Evolutionary conservation across 441 rosid genomes (phyloP), one percentile per base, ranked within the genome.

Genomic region (Gossypium trilobum): DNA sequence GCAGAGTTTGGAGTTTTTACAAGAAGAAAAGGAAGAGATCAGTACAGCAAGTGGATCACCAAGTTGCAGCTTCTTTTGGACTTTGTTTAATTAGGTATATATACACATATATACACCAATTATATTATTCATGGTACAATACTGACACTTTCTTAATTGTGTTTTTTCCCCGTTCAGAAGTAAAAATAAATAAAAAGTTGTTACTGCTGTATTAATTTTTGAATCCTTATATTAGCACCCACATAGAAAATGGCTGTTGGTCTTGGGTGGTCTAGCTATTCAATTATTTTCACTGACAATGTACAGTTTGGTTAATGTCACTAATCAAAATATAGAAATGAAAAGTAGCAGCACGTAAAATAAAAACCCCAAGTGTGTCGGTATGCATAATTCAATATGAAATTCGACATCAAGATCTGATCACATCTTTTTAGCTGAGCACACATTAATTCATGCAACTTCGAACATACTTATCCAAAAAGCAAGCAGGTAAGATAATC

Each of bases 11-110:
- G 16, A 57, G 61, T 58, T 25, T 58, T 58, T 19, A 25, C 36
- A 58, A 25, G 17, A 58, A 58, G 61, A 63, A 36, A 22, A 25
- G 14, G 8, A 8, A 23, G 27, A 25, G 69, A 50, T 20, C 20
- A 29, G 13, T 31, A 58, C 54, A 27, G 86, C 87, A 85, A 85
- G 86, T 85, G 84, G 87, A 69, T 79, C 4, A 8, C 67, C 87
- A 82, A 85, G 71, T 85, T 85, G 87, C 83, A 79, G 22, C 61
- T 68, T 73, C 61, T 44, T 82, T 80, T 82, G 85, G 85, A 82
- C 81, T 78, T 73, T 10, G 73, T 71, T 62, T 75, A 20, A 66
- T 75, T 56, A 63, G 20, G 61, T 57, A 23, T 57, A 56, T 22
- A 56, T 10, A 16, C 19, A 16, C 8, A 4, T 51, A 51, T 51